Evolutionary conservation across 1,284 basidiomycete species (phyloP), one percentile per base, ranked within the genome.

Genomic region (Schizopora paradoxa): DNA sequence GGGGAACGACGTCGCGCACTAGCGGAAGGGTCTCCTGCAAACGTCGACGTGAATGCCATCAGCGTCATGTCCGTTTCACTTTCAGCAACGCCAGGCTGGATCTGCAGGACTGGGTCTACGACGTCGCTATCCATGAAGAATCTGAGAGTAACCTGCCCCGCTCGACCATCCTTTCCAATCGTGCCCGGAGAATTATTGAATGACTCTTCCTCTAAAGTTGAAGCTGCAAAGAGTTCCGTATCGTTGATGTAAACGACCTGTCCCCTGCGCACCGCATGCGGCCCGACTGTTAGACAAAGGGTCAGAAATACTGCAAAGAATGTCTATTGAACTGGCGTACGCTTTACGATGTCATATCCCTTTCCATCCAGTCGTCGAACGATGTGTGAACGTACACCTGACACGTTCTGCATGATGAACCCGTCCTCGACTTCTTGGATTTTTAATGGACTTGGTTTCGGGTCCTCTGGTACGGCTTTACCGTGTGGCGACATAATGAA

Each of bases 231-330:
- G 8, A 89, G 70, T 1, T 71, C 62, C 4, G 82, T 72, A 59
- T 94, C 91, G 52, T 85, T 83, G 56, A 94, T 72, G 57, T 87
- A 85, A 37, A 95, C 87, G 23, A 74, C 61, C 56, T 94, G 88
- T 1, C 91, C 91, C 0, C 80, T 74, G 41, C 82, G 76, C 33
- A 93, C 83, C 22, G 79, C 70, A 56, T 92, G 82, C 43, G 85
- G 88, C 0, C 90, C 91, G 54, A 95, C 91, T 93, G 47, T n/a
- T n/a, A 4, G 47, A 31, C 45, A 19, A 1, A 38, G 26, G 52
- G 41, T 22, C 35, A 33, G 19, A 23, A n/a, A 28, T 26, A 29
- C 31, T 7, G 49, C 16, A 13, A 2, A 48, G 19, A 22, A 25
- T 27, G 4, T 31, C 6, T n/a, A 57, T 35, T 34, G 22, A 28